These are phyloP conservation scores for Pterula multifida DNA, from an alignment of 1,284 basidiomycete genomes.

Conservation along the genomic window DNA sequence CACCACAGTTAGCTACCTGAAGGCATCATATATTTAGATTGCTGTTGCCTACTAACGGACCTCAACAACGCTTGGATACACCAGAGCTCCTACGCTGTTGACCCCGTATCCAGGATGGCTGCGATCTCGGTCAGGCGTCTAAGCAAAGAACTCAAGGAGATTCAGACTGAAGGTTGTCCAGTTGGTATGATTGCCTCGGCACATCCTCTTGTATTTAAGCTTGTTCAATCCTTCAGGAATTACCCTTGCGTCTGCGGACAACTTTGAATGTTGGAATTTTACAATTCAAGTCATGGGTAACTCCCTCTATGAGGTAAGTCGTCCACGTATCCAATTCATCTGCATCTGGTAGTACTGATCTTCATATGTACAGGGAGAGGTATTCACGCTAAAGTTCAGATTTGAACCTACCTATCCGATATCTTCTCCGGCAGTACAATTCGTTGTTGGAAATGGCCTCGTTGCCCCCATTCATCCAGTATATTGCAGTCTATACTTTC, in stretches of 20 bases:
- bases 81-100: no score
- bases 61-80: no score
- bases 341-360: slow-evolving; percentile 2
- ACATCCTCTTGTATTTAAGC: neutral
- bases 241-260: slow-evolving; percentile 53
- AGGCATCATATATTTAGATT: no score
- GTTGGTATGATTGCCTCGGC: slow-evolving; percentile 33
- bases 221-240: slow-evolving; percentile 37
- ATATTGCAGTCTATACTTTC: slow-evolving; percentile 17
- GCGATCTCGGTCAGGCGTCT: slow-evolving; percentile 57
- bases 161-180: slow-evolving; percentile 59
- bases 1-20: no score
- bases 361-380: slow-evolving; percentile 42
- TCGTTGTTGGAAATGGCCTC: slow-evolving; percentile 50
- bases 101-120: slow-evolving; percentile 41
- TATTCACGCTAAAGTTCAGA: slow-evolving; percentile 63
- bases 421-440: slow-evolving; percentile 73
- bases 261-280: slow-evolving; percentile 64
- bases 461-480: slow-evolving; percentile 67
- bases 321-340: slow-evolving; percentile 1
- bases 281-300: slow-evolving; percentile 72
- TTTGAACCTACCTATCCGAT: slow-evolving; percentile 72
- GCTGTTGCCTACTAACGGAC: neutral
- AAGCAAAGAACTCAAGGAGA: slow-evolving; percentile 62
- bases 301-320: slow-evolving; percentile 50